phyloP scores from a whole-genome alignment of 208 protist genomes.

The Herpetomonas samuelpessoai region DNA sequence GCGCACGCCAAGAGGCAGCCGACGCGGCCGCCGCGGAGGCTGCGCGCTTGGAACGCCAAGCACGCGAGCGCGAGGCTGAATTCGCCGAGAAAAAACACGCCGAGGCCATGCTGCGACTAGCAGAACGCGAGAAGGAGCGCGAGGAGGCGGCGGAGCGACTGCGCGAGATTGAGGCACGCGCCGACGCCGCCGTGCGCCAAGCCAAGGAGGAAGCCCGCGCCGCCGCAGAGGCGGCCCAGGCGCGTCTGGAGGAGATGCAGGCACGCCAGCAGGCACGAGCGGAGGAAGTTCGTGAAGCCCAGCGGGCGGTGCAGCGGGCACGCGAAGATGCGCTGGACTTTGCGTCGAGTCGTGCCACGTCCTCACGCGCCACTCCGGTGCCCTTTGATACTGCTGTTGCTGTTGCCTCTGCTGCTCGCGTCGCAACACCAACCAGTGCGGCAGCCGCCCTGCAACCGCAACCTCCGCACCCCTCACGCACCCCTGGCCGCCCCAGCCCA shows the following conservation, averaged over 20 bases:
- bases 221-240: conserved; percentile 31
- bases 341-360: neutral
- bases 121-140: conserved; percentile 31
- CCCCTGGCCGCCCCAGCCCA: conserved; percentile 1
- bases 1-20: conserved; percentile 40
- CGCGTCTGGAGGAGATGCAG: conserved; percentile 41
- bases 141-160: conserved; percentile 30
- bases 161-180: conserved; percentile 30
- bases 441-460: too few species aligned
- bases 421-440: too few species aligned
- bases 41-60: conserved; percentile 22
- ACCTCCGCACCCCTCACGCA: neutral
- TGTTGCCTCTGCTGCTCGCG: neutral
- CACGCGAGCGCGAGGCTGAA: conserved; percentile 34
- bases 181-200: conserved; percentile 34
- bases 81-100: conserved; percentile 22
- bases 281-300: conserved; percentile 20
- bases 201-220: conserved; percentile 34
- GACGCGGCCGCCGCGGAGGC: conserved; percentile 36
- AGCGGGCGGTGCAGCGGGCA: conserved; percentile 34
- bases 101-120: conserved; percentile 25
- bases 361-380: conserved; percentile 4
- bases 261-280: conserved; percentile 35
- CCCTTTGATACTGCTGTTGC: neutral
- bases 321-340: conserved; percentile 9